phyloP scores from a whole-genome alignment of 495 filamentous ascomycete genomes.

The Aspergillus mulundensis region DNA sequence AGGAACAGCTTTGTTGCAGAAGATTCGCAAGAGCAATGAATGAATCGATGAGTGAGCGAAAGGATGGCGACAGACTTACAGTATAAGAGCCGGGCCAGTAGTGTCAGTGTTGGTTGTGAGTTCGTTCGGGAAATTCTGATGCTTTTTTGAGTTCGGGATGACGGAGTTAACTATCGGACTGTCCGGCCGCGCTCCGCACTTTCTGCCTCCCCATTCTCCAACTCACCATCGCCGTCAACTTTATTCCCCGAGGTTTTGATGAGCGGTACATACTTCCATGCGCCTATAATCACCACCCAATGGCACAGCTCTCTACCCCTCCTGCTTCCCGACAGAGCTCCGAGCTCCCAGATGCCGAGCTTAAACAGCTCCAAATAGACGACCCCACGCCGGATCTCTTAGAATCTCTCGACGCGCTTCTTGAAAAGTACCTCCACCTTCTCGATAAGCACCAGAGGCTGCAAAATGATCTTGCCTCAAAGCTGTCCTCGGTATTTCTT shows the following conservation, averaged over 20 bases:
- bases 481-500: conserved; percentile 53
- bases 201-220: conserved; percentile 10
- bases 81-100: not conserved
- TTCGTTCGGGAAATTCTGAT: conserved; percentile 39
- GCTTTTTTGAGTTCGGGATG: conserved; percentile 29
- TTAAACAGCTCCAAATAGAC: conserved; percentile 18
- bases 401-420: conserved; percentile 55
- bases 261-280: not conserved
- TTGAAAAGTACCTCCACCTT: conserved; percentile 65
- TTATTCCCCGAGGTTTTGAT: not conserved
- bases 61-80: conserved; percentile 4
- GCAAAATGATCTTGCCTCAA: conserved; percentile 47
- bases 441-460: conserved; percentile 67
- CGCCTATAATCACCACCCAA: conserved; percentile 7
- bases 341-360: conserved; percentile 22
- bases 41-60: not conserved
- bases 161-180: conserved; percentile 40
- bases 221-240: not conserved
- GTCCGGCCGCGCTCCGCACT: conserved; percentile 21
- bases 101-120: not conserved
- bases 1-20: not conserved
- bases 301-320: conserved; percentile 38
- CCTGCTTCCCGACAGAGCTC: conserved; percentile 34
- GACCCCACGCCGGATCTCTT: conserved; percentile 25
- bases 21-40: not conserved